Percentiles rank a stretch among this genome's conserved stretches.
Evolutionary conservation across 2,329 filamentous ascomycete genomes (phyloP).

Genomic region (Delphinella strobiligena): DNA sequence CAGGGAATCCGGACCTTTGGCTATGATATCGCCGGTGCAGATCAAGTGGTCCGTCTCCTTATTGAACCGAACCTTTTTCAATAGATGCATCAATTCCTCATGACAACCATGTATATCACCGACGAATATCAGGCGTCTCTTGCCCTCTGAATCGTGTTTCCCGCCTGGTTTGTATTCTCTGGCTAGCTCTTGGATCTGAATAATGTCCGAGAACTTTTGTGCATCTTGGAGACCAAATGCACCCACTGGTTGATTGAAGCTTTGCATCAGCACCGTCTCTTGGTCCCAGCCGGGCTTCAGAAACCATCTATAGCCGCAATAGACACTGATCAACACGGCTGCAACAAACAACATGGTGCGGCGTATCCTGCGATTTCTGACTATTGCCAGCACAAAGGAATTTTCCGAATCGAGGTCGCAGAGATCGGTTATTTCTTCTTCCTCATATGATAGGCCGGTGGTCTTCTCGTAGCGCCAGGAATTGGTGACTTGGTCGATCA

Average conservation of each 20-base stretch:
- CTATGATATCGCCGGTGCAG: constrained; percentile 66
- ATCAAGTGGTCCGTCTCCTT: constrained; percentile 58
- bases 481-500: constrained; percentile 18
- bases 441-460: constrained; percentile 10
- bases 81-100: constrained; percentile 47
- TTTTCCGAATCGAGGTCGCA: constrained; percentile 25
- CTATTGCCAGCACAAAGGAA: constrained; percentile 13
- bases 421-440: constrained; percentile 10
- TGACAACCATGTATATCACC: constrained; percentile 91
- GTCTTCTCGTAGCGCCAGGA: constrained; percentile 13
- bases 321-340: constrained; percentile 17
- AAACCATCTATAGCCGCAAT: constrained; percentile 24
- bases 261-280: constrained; percentile 21
- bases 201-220: constrained; percentile 24
- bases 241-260: constrained; percentile 19
- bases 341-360: constrained; percentile 21
- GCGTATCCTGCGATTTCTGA: constrained; percentile 14
- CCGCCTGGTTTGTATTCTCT: constrained; percentile 21
- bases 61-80: constrained; percentile 55
- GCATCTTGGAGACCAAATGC: constrained; percentile 17
- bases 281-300: constrained; percentile 25
- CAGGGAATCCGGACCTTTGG: constrained; percentile 73
- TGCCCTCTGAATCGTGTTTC: constrained; percentile 20
- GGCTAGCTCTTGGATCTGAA: constrained; percentile 39
- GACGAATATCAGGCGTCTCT: constrained; percentile 61